Base-by-base conservation (phyloP, 1,139 yeast genomes). In the Hemisphaericaspora xylofermentans region DNA sequence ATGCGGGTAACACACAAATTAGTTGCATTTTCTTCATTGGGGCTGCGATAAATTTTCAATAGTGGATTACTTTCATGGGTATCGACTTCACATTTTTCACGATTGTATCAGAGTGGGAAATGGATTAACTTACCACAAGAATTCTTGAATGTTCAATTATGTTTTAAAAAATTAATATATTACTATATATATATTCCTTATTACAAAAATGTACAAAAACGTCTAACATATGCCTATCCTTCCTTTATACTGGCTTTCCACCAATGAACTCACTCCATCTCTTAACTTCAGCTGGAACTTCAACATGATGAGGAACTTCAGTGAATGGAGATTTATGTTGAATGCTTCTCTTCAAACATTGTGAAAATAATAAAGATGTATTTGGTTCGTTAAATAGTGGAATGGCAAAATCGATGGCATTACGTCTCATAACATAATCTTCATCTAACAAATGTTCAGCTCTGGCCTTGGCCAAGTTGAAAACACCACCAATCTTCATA, bases 181-280 rank as follows among this genome's bases (percentile, higher is more conserved):
- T 14, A 6, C 5, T 27, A 27, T 27, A 13, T 27, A 27, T 27
- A 27, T 27, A 27, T 27, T 27, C 13, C 5, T 27, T 27, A 14
- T 29, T 31, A 33, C 35, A 33, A 33, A 24, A 18, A 33, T 33
- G n/a, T 22, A 14, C 12, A 33, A 18, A 31, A 18, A 31, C 34
- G 15, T n/a, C 17, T 12, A 21, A n/a, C 21, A 8, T n/a, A n/a
- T n/a, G n/a, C n/a, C n/a, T n/a, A n/a, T 31, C 16, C 34, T 14
- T 31, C n/a, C 16, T 22, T 25, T 71, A 86, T 32, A 88, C 91
- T 42, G 94, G 89, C 71, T 87, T 88, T 44, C 94, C 95, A 44
- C 95, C 96, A 58, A 93, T 80, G 60, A 85, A 93, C 61, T 93
- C 97, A 68, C 95, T 87, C 98, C 98, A 93, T 69, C 97, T 82